Percentiles rank a stretch among this genome's conserved stretches.
Evolutionary conservation across 2,329 filamentous ascomycete species (phyloP).

Genomic region (Thelonectria discophora): DNA sequence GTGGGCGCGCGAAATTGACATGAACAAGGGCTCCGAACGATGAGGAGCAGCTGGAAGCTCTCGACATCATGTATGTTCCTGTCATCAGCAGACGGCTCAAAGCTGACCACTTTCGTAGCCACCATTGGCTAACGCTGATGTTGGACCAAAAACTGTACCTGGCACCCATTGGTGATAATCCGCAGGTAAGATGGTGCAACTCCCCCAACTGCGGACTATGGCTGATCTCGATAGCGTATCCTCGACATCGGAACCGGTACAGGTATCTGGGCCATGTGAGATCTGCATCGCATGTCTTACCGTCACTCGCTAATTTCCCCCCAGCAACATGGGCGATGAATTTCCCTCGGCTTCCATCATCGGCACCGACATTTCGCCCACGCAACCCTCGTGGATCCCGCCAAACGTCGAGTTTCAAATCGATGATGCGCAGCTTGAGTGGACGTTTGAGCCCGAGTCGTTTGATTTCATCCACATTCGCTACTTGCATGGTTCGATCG

Average conservation of each 20-base stretch:
- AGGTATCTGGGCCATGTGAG: slow-evolving; percentile 38
- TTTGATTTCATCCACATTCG: slow-evolving; percentile 48
- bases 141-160: slow-evolving; percentile 34
- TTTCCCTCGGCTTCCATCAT: slow-evolving; percentile 35
- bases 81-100: too few species aligned
- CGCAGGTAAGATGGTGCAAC: slow-evolving; percentile 19
- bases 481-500: slow-evolving; percentile 42
- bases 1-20: background rate
- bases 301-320: background rate
- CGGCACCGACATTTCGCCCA: slow-evolving; percentile 35
- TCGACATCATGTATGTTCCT: slow-evolving; percentile 35
- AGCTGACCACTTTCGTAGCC: slow-evolving; percentile 11
- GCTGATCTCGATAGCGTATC: slow-evolving; percentile 14
- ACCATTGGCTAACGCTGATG: slow-evolving; percentile 39
- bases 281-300: too few species aligned
- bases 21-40: slow-evolving; percentile 33
- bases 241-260: slow-evolving; percentile 36
- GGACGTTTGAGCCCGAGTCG: slow-evolving; percentile 51
- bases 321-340: slow-evolving; percentile 34
- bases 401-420: slow-evolving; percentile 51
- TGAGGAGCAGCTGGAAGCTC: slow-evolving; percentile 36
- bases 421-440: slow-evolving; percentile 50
- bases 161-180: slow-evolving; percentile 28
- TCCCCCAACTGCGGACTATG: background rate
- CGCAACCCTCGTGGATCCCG: slow-evolving; percentile 39